These are phyloP conservation scores for Aspergillus homomorphus DNA, from an alignment of 495 filamentous ascomycete genomes.

Conservation along the genomic window DNA sequence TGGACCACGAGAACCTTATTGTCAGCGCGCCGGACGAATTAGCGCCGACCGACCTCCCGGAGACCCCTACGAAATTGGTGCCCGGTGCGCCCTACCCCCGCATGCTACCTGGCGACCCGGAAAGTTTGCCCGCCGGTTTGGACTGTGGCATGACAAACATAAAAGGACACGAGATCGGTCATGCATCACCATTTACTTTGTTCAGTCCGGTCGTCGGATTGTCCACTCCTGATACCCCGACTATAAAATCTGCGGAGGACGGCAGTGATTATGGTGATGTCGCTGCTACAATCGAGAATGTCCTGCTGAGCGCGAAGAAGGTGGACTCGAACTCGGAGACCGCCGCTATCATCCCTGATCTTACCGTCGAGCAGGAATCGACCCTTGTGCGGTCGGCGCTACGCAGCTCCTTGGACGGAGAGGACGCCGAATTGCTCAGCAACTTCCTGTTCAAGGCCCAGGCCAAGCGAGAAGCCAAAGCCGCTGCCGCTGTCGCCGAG, in stretches of 20 bases:
- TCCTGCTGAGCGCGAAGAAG: conserved; percentile 9
- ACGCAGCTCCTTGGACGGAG: conserved; percentile 46
- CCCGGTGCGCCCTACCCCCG: conserved; percentile 21
- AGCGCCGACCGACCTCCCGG: conserved; percentile 11
- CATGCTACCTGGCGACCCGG: conserved; percentile 21
- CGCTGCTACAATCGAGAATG: conserved; percentile 15
- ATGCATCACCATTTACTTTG: not conserved
- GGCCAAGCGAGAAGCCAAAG: conserved; percentile 56
- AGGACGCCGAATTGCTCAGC: conserved; percentile 58
- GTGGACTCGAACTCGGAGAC: conserved; percentile 1
- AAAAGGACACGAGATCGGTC: conserved; percentile 13
- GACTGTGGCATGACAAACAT: conserved; percentile 15
- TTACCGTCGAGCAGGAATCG: conserved; percentile 35
- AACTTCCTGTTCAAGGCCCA: conserved; percentile 60
- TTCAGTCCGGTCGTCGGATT: not conserved
- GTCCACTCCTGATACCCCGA: not conserved
- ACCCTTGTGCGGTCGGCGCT: conserved; percentile 42
- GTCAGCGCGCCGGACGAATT: conserved; percentile 14
- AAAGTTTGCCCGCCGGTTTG: conserved; percentile 5
- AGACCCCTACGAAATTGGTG: conserved; percentile 10
- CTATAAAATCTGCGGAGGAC: conserved; percentile 17
- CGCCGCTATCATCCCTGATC: conserved; percentile 19
- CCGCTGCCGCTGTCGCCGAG: conserved; percentile 17
- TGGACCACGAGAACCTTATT: conserved; percentile 9
- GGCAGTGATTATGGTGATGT: not conserved